Percentiles rank a stretch among this genome's conserved stretches.
These are phyloP conservation scores for Trichoderma simmonsii DNA, from an alignment of 2,329 filamentous ascomycete species.

Conservation along the genomic window DNA sequence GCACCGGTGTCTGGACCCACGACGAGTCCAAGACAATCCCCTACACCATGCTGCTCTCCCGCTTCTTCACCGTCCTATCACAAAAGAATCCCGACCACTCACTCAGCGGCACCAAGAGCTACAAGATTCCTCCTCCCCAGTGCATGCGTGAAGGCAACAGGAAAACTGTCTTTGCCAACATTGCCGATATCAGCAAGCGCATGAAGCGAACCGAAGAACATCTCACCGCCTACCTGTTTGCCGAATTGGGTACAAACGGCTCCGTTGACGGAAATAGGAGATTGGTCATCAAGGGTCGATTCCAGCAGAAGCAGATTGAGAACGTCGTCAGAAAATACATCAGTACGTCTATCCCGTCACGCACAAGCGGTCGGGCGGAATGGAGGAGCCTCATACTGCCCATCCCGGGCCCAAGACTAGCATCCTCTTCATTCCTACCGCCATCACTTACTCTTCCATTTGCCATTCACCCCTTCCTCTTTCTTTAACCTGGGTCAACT, in stretches of 20 bases:
- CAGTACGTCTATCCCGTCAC: conserved; percentile 52
- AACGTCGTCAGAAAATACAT: conserved; percentile 95
- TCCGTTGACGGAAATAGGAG: conserved; percentile 90
- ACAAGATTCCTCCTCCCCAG: conserved; percentile 98
- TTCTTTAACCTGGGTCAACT: too few species aligned
- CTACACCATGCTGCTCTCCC: conserved; percentile 80
- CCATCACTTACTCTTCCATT: not conserved
- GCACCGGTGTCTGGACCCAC: conserved; percentile 88
- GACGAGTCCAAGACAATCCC: conserved; percentile 72
- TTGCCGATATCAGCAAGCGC: conserved; percentile 96
- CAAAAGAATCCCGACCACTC: conserved; percentile 97
- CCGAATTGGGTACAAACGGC: conserved; percentile 95
- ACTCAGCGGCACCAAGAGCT: conserved; percentile 83
- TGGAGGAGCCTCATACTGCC: not conserved
- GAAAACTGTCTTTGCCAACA: conserved; percentile 99
- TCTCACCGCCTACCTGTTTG: conserved; percentile 94
- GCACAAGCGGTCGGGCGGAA: not conserved
- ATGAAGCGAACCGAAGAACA: conserved; percentile 99
- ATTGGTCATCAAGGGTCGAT: conserved; percentile 97
- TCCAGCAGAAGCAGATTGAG: conserved; percentile 99
- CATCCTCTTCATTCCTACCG: not conserved
- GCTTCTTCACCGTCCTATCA: conserved; percentile 92
- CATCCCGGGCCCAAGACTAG: not conserved
- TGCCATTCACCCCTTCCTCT: too few species aligned
- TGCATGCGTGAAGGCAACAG: conserved; percentile 99